phyloP scores from a whole-genome alignment of 2,329 filamentous ascomycete genomes.

The Balansia obtecta region DNA sequence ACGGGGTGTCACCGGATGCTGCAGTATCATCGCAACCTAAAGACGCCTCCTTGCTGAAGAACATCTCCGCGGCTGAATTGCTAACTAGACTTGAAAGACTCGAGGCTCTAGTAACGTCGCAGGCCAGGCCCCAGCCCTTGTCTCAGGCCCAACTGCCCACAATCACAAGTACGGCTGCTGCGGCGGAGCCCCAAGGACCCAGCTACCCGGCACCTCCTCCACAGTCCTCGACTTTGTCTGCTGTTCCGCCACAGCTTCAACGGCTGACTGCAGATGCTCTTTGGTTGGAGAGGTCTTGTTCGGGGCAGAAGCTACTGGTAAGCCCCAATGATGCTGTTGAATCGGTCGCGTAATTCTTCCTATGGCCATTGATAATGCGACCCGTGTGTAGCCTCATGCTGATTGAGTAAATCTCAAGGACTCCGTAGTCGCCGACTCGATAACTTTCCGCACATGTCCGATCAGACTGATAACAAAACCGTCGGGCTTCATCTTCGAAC shows the following conservation, averaged over 20 bases:
- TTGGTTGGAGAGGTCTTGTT: slow-evolving; percentile 20
- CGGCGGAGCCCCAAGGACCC: neutral
- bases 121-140: slow-evolving; percentile 2
- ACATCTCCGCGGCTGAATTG: slow-evolving; percentile 11
- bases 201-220: slow-evolving; percentile 6
- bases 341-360: neutral
- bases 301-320: slow-evolving; percentile 18
- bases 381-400: slow-evolving; percentile 1
- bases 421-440: slow-evolving; percentile 17
- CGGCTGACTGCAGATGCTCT: slow-evolving; percentile 22
- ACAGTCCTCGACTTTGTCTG: slow-evolving; percentile 7
- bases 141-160: neutral
- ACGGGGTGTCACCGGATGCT: slow-evolving; percentile 4
- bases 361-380: neutral
- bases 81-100: slow-evolving; percentile 13
- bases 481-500: slow-evolving; percentile 20
- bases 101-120: slow-evolving; percentile 10
- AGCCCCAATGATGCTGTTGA: slow-evolving; percentile 6
- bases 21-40: neutral
- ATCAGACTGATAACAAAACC: slow-evolving; percentile 20
- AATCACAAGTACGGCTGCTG: neutral
- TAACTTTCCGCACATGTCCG: slow-evolving; percentile 21
- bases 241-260: slow-evolving; percentile 19
- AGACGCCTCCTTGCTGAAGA: slow-evolving; percentile 6
- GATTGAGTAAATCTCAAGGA: slow-evolving; percentile 11